A percentile compares a stretch with the other conserved stretches of the same genome.
These are phyloP conservation scores for Claviceps spartinae DNA, from an alignment of 2,329 filamentous ascomycete species.

Conservation along the genomic window DNA sequence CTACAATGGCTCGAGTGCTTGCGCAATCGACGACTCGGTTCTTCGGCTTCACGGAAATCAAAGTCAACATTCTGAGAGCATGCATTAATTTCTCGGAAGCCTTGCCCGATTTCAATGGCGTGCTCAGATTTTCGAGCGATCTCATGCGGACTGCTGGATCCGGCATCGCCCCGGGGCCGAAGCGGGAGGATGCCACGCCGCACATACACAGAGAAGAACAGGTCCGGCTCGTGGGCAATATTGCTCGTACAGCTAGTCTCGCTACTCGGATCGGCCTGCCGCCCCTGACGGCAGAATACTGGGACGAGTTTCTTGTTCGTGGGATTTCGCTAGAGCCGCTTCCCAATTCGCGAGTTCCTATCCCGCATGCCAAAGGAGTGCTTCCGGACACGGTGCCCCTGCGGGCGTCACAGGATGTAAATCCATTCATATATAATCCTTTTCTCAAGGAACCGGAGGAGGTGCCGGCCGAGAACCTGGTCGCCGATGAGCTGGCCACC, in stretches of 20 bases:
- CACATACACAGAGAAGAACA: constrained; percentile 72
- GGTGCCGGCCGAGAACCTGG: constrained; percentile 52
- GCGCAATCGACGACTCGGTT: constrained; percentile 43
- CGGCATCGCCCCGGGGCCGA: constrained; percentile 59
- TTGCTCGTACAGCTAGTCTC: constrained; percentile 70
- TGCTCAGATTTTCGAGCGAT: constrained; percentile 77
- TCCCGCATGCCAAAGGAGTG: constrained; percentile 47
- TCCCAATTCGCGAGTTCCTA: constrained; percentile 44
- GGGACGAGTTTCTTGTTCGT: constrained; percentile 90
- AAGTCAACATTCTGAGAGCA: constrained; percentile 75
- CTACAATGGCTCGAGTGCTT: constrained; percentile 43
- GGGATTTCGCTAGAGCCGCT: constrained; percentile 57
- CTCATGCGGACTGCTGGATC: constrained; percentile 71
- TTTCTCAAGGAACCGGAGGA: constrained; percentile 59
- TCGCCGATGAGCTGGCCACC: constrained; percentile 62
- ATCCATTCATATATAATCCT: constrained; percentile 92
- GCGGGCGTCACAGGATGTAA: constrained; percentile 46
- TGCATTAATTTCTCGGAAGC: constrained; percentile 92
- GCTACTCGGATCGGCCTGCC: constrained; percentile 60
- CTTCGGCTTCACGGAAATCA: constrained; percentile 69
- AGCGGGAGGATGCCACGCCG: constrained; percentile 55
- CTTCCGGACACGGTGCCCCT: constrained; percentile 36
- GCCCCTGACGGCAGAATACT: constrained; percentile 69
- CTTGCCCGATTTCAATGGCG: constrained; percentile 77
- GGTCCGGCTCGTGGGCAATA: constrained; percentile 67